Percentiles rank a stretch among this genome's conserved stretches.
Evolutionary conservation across 148 eudicot genomes (phyloP).

Genomic region (Rhododendron kiyosumense): DNA sequence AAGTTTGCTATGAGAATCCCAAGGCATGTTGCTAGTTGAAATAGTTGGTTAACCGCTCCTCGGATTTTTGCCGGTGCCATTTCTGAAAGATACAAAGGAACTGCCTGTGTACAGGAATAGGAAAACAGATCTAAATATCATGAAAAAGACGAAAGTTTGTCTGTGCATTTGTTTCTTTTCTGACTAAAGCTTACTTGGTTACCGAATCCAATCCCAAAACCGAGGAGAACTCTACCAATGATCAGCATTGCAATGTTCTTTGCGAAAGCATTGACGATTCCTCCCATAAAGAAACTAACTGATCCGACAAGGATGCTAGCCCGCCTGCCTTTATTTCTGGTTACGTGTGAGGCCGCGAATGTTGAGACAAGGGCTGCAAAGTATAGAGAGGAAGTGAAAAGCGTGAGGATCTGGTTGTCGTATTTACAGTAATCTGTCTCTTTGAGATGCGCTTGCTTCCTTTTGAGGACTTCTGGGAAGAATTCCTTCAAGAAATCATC

Average conservation of each 20-base stretch:
- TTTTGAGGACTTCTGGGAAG: constrained; percentile 59
- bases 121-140: background rate
- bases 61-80: constrained; percentile 70
- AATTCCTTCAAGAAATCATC: constrained; percentile 78
- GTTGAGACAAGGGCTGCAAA: constrained; percentile 77
- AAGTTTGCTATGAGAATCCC: constrained; percentile 68
- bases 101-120: constrained; percentile 38
- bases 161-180: background rate
- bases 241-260: constrained; percentile 56
- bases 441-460: constrained; percentile 53
- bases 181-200: constrained; percentile 52
- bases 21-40: constrained; percentile 65
- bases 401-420: constrained; percentile 73
- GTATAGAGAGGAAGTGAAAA: constrained; percentile 90
- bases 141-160: background rate
- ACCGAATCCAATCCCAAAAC: constrained; percentile 78
- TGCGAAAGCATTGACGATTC: constrained; percentile 52
- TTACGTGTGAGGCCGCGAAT: constrained; percentile 63
- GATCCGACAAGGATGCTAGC: constrained; percentile 59
- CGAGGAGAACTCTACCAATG: constrained; percentile 57
- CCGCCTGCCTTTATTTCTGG: constrained; percentile 69
- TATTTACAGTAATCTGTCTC: constrained; percentile 96
- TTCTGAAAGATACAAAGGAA: constrained; percentile 71
- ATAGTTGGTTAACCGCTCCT: constrained; percentile 64
- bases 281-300: constrained; percentile 55